Base-by-base conservation (phyloP, 768 basidiomycete species). In the Punctularia strigosozonata region DNA sequence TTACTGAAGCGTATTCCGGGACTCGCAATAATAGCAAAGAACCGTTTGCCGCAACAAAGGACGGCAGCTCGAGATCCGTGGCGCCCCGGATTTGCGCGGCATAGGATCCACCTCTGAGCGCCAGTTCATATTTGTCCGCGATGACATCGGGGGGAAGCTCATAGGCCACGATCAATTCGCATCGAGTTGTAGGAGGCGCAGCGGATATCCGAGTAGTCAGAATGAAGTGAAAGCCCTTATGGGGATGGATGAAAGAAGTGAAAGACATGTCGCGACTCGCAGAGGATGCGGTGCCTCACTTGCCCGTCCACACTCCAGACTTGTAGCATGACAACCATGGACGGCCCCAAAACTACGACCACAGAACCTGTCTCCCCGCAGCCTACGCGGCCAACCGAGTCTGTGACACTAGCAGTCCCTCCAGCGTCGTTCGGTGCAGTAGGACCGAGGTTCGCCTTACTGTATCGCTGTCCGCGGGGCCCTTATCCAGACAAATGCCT, bases 61-160 rank as follows among this genome's bases (percentile, higher is more conserved):
- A 57, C 22, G 70, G 69, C 14, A 59, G 56, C 44, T 71, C 69
- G 28, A 71, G 51, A 46, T 69, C 60, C 21, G 59, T 47, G 28
- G 56, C 51, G 4, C 66, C 61, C 48, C 52, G 53, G 38, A 67
- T 47, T 20, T 55, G 48, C 38, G 61, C 60, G n/a, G 50, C 41
- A 42, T 59, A 56, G 30, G 34, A 45, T 6, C 46, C 39, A 4
- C 42, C 45, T 41, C 48, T 57, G 44, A 58, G 50, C 5, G 38
- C 12, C 40, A 71, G 61, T 48, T 71, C 69, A 46, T 67, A 61
- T 42, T 53, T 58, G 52, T 71, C 69, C 17, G 62, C 55, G 49
- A 71, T 64, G 44, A 71, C 47, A 34, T 50, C 46, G 3, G 64
- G 56, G 2, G 66, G 61, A 18, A 71, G 50, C 19, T 50, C 52